Evolutionary conservation across 148 eudicot genomes (phyloP).

Genomic region (Cornus florida): DNA sequence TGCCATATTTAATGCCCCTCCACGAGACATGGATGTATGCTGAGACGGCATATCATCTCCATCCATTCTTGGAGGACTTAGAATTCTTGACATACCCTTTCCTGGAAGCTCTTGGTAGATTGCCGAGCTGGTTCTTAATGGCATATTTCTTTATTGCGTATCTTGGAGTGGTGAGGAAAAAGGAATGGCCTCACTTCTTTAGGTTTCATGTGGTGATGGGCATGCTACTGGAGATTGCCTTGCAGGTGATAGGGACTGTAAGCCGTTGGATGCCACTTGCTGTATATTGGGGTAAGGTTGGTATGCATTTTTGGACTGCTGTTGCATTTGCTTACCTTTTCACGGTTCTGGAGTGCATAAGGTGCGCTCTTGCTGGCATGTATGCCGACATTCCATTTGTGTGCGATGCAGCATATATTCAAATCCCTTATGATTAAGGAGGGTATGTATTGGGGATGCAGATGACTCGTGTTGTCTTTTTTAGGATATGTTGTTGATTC

Average conservation of each 20-base stretch:
- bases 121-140: conserved; percentile 75
- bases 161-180: conserved; percentile 73
- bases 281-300: conserved; percentile 74
- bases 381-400: conserved; percentile 86
- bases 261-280: conserved; percentile 76
- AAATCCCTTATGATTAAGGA: conserved; percentile 52
- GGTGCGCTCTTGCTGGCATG: conserved; percentile 77
- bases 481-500: neutral
- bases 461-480: neutral
- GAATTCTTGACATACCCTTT: conserved; percentile 73
- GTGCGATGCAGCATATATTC: conserved; percentile 80
- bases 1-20: conserved; percentile 79
- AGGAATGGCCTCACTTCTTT: conserved; percentile 93
- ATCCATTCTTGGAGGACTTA: conserved; percentile 70
- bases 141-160: conserved; percentile 74
- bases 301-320: conserved; percentile 83
- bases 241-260: conserved; percentile 64
- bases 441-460: neutral
- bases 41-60: conserved; percentile 73
- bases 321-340: conserved; percentile 59
- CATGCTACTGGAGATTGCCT: conserved; percentile 73
- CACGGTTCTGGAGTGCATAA: conserved; percentile 63
- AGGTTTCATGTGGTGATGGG: conserved; percentile 87
- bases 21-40: conserved; percentile 92
- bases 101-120: conserved; percentile 45